phyloP scores from a whole-genome alignment of 1,284 basidiomycete genomes.

The Ganoderma lingzhi region DNA sequence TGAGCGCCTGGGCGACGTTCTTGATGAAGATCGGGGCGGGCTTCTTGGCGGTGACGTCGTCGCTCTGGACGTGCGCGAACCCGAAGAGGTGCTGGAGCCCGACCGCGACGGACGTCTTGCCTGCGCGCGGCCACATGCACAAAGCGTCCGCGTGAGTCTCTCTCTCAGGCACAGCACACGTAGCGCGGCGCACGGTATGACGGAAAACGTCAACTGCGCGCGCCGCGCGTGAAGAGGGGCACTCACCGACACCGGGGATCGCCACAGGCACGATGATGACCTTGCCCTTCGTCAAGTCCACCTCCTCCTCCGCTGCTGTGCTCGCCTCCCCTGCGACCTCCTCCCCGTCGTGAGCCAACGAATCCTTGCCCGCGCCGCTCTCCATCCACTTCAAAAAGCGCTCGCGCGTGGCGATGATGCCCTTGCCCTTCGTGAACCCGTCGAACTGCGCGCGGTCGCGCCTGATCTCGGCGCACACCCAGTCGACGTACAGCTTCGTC shows the following conservation, averaged over 20 bases:
- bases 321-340: constrained; percentile 34
- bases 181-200: background rate
- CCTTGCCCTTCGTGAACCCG: constrained; percentile 75
- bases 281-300: constrained; percentile 65
- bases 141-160: background rate
- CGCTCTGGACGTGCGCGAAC: constrained; percentile 92
- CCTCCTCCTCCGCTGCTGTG: constrained; percentile 40
- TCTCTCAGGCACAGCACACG: background rate
- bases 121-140: constrained; percentile 46
- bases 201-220: background rate
- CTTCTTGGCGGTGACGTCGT: constrained; percentile 88
- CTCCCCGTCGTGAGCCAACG: constrained; percentile 34
- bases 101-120: constrained; percentile 89
- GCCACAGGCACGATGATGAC: constrained; percentile 90
- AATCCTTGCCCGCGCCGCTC: constrained; percentile 52
- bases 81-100: constrained; percentile 83
- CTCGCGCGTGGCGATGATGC: constrained; percentile 87
- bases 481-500: constrained; percentile 70
- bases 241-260: constrained; percentile 90
- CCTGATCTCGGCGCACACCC: constrained; percentile 78
- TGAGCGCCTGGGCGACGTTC: constrained; percentile 73
- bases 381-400: constrained; percentile 79
- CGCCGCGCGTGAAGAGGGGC: background rate
- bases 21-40: constrained; percentile 80
- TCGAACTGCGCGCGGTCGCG: constrained; percentile 70